Evolutionary conservation across 2,329 filamentous ascomycete species (phyloP).

Genomic region (Talaromyces rugulosus): DNA sequence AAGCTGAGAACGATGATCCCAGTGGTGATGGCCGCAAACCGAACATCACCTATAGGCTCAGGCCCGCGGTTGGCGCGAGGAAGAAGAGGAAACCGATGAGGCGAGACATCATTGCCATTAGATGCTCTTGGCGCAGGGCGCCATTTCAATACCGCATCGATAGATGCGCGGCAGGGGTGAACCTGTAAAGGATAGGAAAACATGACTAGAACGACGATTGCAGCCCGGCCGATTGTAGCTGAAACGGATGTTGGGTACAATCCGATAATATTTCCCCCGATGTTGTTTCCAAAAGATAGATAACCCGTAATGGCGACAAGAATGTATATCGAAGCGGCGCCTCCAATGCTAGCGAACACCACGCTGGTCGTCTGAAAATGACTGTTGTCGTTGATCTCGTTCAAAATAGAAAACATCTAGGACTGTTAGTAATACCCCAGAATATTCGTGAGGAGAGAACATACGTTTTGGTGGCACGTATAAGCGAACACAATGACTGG

Average conservation of each 20-base stretch:
- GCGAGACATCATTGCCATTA: conserved; percentile 38
- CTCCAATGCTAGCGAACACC: conserved; percentile 77
- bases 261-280: conserved; percentile 87
- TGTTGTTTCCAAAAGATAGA: conserved; percentile 85
- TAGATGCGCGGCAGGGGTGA: conserved; percentile 90
- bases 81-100: conserved; percentile 41
- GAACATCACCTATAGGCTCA: conserved; percentile 73
- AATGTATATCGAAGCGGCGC: conserved; percentile 80
- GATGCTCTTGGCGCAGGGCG: conserved; percentile 51
- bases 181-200: conserved; percentile 96
- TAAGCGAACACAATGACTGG: conserved; percentile 99
- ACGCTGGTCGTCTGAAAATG: conserved; percentile 74
- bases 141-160: conserved; percentile 94
- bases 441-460: conserved; percentile 20
- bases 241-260: conserved; percentile 79
- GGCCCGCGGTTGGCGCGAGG: conserved; percentile 36
- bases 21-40: conserved; percentile 87
- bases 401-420: conserved; percentile 97
- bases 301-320: conserved; percentile 94
- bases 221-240: conserved; percentile 88
- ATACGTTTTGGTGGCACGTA: conserved; percentile 94
- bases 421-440: conserved; percentile 23
- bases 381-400: conserved; percentile 84
- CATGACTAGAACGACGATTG: conserved; percentile 92
- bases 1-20: conserved; percentile 80